These are phyloP conservation scores for Candida awuae DNA, from an alignment of 805 yeast genomes.

Conservation along the genomic window DNA sequence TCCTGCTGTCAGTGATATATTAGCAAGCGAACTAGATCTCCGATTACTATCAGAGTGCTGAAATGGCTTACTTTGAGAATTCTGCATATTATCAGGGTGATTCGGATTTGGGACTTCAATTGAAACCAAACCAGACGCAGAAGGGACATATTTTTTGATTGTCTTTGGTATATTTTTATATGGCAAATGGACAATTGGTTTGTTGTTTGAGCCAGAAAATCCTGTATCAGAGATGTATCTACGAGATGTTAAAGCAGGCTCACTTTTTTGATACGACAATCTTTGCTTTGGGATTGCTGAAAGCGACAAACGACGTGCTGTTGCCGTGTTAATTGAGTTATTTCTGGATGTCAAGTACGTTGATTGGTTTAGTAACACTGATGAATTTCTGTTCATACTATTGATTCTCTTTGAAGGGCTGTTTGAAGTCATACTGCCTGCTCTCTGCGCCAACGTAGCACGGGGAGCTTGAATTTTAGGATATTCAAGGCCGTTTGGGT, in stretches of 20 bases:
- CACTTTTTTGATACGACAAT: slow-evolving; percentile 9
- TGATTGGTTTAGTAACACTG: not conserved
- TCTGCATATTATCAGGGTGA: slow-evolving; percentile 10
- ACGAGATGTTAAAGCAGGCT: slow-evolving; percentile 9
- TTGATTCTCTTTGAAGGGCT: slow-evolving; percentile 8
- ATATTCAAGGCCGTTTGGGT: slow-evolving; percentile 25
- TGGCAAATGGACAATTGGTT: not conserved
- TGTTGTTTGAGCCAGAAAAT: slow-evolving; percentile 3
- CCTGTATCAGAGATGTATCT: slow-evolving; percentile 15
- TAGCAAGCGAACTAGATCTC: slow-evolving; percentile 4
- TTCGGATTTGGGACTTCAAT: slow-evolving; percentile 54
- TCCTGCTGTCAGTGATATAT: not conserved
- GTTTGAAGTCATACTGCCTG: slow-evolving; percentile 13
- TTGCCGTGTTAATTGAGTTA: slow-evolving; percentile 9
- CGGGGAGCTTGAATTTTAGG: slow-evolving; percentile 22
- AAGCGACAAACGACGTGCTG: slow-evolving; percentile 11
- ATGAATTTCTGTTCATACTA: not conserved
- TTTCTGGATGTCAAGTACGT: slow-evolving; percentile 1
- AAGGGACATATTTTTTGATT: slow-evolving; percentile 65
- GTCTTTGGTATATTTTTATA: slow-evolving; percentile 30
- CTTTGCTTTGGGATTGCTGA: slow-evolving; percentile 10
- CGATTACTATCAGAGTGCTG: not conserved
- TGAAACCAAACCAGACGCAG: slow-evolving; percentile 60
- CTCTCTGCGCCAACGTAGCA: slow-evolving; percentile 1
- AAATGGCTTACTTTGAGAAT: not conserved